Evolutionary conservation across 345 rosid genomes (phyloP), one percentile per base, ranked within the genome.

Genomic region (Brassica juncea): DNA sequence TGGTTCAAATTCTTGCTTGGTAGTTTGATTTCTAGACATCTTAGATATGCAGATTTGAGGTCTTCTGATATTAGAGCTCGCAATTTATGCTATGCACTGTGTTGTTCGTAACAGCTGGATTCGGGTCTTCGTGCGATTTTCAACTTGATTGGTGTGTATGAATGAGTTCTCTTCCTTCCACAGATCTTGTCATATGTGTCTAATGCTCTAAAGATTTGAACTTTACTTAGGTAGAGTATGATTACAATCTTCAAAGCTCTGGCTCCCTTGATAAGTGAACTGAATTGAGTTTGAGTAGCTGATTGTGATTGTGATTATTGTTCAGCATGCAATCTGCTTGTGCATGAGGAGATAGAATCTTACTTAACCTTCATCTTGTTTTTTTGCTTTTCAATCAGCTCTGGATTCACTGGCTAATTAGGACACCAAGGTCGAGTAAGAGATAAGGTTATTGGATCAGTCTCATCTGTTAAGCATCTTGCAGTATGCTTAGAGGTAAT

Each of bases 391-490:
- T 15, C 15, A 44, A n/a, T 32, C 74, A 74, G 82, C 68, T 80
- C 66, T 62, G 70, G 71, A 75, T 62, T 80, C 70, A 61, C 16
- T 3, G 28, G 75, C 67, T 58, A 9, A 1, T 7, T 64, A 66
- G 21, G 68, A 44, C 44, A 2, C 21, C 4, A 21, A 16, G 23
- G 1, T 32, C 19, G 59, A 60, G 71, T 49, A 25, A 68, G 71
- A 74, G 68, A 66, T 72, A 39, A 61, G 34, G 27, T 66, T 14
- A 28, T 15, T 68, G 25, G 25, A 23, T 23, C 25, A 23, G 25
- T 23, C 25, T 23, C 25, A 23, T 23, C 25, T 23, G 25, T 23
- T 23, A 23, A 23, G 25, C 25, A 23, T 23, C 25, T 23, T 23
- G 25, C 25, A 23, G 25, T 23, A 23, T 23, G 25, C 25, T 23